Evolutionary conservation across 768 basidiomycete genomes (phyloP).

Genomic region (Mycena chlorophos): DNA sequence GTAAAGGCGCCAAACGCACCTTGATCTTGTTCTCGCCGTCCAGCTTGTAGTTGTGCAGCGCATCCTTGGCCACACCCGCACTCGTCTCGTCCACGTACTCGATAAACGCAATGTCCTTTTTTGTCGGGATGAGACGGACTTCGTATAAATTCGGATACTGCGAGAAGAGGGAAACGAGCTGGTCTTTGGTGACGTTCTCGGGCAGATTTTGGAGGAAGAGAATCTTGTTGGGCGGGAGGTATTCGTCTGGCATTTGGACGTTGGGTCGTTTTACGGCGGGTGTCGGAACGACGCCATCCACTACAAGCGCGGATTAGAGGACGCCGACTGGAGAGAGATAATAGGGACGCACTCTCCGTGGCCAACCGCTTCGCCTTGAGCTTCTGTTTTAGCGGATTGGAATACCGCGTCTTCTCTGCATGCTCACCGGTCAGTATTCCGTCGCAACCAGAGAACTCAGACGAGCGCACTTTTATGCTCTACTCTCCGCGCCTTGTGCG

Average conservation of each 20-base stretch:
- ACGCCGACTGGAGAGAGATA: slow-evolving; percentile 13
- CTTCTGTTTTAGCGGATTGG: slow-evolving; percentile 89
- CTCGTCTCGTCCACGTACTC: slow-evolving; percentile 93
- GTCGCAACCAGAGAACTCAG: not conserved
- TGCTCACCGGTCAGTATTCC: slow-evolving; percentile 5
- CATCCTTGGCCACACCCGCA: slow-evolving; percentile 90
- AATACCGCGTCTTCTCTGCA: slow-evolving; percentile 75
- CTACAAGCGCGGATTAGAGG: slow-evolving; percentile 34
- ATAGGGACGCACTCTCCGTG: slow-evolving; percentile 59
- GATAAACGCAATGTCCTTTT: slow-evolving; percentile 98
- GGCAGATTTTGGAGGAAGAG: slow-evolving; percentile 97
- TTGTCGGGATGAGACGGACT: slow-evolving; percentile 97
- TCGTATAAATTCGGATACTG: slow-evolving; percentile 97
- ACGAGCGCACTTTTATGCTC: slow-evolving; percentile 79
- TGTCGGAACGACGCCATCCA: slow-evolving; percentile 65
- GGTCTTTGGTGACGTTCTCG: slow-evolving; percentile 89
- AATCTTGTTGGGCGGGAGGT: slow-evolving; percentile 98
- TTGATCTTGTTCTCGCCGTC: slow-evolving; percentile 99
- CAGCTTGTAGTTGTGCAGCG: slow-evolving; percentile 95
- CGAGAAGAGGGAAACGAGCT: slow-evolving; percentile 86
- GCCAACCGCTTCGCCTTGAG: slow-evolving; percentile 79
- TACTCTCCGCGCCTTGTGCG: slow-evolving; percentile 70
- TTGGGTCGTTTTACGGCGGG: slow-evolving; percentile 76
- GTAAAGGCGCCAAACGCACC: slow-evolving; percentile 41
- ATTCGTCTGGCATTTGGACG: slow-evolving; percentile 99